Percentiles rank a stretch among this genome's conserved stretches.
These are phyloP conservation scores for Nitzschia inconspicua DNA, from an alignment of 108 stramenopile genomes.

Conservation along the genomic window DNA sequence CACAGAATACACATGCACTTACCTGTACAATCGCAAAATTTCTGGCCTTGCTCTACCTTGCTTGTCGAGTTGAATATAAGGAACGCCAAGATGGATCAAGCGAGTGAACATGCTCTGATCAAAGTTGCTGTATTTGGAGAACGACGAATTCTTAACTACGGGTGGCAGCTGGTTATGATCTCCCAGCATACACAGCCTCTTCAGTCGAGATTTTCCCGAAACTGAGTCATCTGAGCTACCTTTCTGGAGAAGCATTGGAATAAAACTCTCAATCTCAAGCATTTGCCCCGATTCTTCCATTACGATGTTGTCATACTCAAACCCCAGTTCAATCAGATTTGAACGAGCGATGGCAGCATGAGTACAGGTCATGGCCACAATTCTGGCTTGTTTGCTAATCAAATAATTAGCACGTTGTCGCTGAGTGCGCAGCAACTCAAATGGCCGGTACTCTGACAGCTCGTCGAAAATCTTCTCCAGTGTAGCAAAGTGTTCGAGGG, in stretches of 20 bases:
- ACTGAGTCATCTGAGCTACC: constrained; percentile 71
- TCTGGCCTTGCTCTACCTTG: constrained; percentile 94
- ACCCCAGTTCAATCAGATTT: constrained; percentile 89
- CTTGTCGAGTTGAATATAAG: constrained; percentile 80
- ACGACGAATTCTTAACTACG: constrained; percentile 86
- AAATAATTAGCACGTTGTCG: constrained; percentile 92
- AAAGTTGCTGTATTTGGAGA: constrained; percentile 82
- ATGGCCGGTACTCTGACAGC: constrained; percentile 89
- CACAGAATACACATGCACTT: background rate
- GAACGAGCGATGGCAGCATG: constrained; percentile 95
- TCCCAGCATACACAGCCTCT: constrained; percentile 93
- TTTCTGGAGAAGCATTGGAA: constrained; percentile 89
- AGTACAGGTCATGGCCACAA: constrained; percentile 99
- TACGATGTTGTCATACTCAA: constrained; percentile 97
- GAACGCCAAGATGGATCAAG: constrained; percentile 87
- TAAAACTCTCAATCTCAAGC: constrained; percentile 94
- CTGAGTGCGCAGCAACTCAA: constrained; percentile 94
- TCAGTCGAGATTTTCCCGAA: constrained; percentile 71
- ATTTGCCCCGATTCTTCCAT: constrained; percentile 99
- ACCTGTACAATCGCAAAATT: constrained; percentile 85
- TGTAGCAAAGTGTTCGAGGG: constrained; percentile 35
- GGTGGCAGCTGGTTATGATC: constrained; percentile 99
- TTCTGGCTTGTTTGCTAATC: constrained; percentile 91
- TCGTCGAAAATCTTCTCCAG: constrained; percentile 85
- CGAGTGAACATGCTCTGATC: constrained; percentile 95